Base-by-base conservation (phyloP, 441 rosid genomes). In the Croton laevigatus region DNA sequence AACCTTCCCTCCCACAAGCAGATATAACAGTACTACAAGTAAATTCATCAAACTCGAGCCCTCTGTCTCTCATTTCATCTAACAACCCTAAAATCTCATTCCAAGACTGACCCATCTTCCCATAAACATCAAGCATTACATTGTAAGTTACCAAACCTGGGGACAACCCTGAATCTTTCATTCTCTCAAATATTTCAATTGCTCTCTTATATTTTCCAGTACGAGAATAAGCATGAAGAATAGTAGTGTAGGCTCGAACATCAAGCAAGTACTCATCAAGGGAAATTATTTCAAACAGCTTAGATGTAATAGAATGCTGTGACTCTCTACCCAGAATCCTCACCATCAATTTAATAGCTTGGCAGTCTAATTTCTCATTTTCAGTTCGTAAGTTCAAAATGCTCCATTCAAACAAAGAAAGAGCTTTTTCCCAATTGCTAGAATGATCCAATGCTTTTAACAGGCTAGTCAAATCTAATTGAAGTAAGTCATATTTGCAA, bases 1-100 rank as follows among this genome's bases (percentile, higher is more conserved):
- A 70, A 20, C 97, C 97, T 66, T 91, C 97, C 75, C 96, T 87
- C 52, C 93, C 94, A 79, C 90, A 94, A 60, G 98, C 97, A 46
- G 98, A 80, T 60, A 94, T 70, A 71, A 94, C 98, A n/a, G 97
- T 91, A 48, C 98, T 94, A 57, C 89, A 91, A 71, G 98, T 91
- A 63, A 94, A 94, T 62, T 94, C 97, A 76, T 91, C 96, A 59
- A 83, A 88, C 20, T 73, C 69, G 59, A 91, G 81, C 32, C 93
- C 86, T 74, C 73, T 78, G 78, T 74, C 78, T 80, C 78, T 85
- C 81, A 93, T 89, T 75, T 89, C 97, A 59, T 87, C 89, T 76
- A 93, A 66, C 49, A 93, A 83, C 3, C 53, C 59, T 16, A 88
- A 75, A 81, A 90, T 89, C 27, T 81, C 86, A 17, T 73, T 52